Conservation (phyloP, 495 filamentous ascomycete species). For the Tuber indicum region DNA sequence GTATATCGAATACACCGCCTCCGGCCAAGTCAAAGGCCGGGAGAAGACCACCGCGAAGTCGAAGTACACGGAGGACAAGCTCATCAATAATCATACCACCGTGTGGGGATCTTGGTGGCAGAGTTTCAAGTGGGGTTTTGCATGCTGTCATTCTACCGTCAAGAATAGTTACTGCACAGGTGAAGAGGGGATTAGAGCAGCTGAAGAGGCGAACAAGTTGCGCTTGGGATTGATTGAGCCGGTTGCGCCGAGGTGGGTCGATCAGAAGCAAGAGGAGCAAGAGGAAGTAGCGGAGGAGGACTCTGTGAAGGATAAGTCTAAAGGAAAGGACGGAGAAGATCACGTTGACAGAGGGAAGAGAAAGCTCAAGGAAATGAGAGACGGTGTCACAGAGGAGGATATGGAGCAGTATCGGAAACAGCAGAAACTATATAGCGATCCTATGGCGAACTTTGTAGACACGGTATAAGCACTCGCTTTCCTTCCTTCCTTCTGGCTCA, state of each 20-base stretch:
- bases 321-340: constrained; percentile 41
- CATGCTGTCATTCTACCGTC: constrained; percentile 84
- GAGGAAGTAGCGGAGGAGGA: constrained; percentile 34
- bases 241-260: constrained; percentile 42
- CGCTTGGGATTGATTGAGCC: constrained; percentile 40
- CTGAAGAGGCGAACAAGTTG: constrained; percentile 37
- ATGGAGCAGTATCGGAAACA: constrained; percentile 75
- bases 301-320: constrained; percentile 40
- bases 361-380: constrained; percentile 65
- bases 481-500: not conserved
- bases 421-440: constrained; percentile 63
- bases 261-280: constrained; percentile 40
- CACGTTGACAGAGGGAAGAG: constrained; percentile 53
- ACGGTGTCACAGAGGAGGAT: constrained; percentile 72
- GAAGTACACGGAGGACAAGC: constrained; percentile 83
- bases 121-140: constrained; percentile 93
- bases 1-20: constrained; percentile 94
- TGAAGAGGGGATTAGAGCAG: constrained; percentile 36
- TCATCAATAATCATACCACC: constrained; percentile 81
- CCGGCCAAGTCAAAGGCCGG: constrained; percentile 80
- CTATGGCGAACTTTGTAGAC: constrained; percentile 65
- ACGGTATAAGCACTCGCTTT: constrained; percentile 20
- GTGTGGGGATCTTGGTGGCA: constrained; percentile 99
- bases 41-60: constrained; percentile 67
- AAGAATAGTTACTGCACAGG: constrained; percentile 98